A percentile compares a stretch with the other conserved stretches of the same genome.
Conservation (phyloP, 768 basidiomycete genomes). For the Pleurotus sapidus region DNA sequence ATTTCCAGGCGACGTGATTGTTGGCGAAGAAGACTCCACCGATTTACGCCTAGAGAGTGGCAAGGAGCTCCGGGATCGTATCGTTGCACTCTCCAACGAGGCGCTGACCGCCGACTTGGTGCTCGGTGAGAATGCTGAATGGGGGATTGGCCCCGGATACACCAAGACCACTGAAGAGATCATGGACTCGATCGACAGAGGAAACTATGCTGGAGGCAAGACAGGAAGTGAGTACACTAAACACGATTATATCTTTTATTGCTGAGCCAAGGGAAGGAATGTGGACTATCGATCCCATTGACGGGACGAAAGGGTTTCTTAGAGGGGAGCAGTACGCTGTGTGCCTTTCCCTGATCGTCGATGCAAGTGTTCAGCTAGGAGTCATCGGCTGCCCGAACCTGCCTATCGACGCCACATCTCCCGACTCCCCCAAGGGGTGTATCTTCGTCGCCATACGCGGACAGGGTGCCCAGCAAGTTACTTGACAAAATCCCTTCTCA, state of each 20-base stretch:
- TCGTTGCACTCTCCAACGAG: slow-evolving; percentile 82
- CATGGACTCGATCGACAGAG: slow-evolving; percentile 86
- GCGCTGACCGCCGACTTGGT: slow-evolving; percentile 55
- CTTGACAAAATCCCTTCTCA: not conserved
- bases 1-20: slow-evolving; percentile 85
- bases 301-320: slow-evolving; percentile 92
- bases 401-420: slow-evolving; percentile 48
- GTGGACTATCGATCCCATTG: slow-evolving; percentile 89
- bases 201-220: slow-evolving; percentile 68
- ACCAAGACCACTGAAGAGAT: slow-evolving; percentile 53
- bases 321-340: slow-evolving; percentile 93
- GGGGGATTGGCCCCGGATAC: slow-evolving; percentile 70
- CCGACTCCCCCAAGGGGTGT: slow-evolving; percentile 67
- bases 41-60: slow-evolving; percentile 59
- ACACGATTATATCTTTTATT: slow-evolving; percentile 1
- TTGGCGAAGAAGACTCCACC: slow-evolving; percentile 92
- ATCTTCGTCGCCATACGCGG: slow-evolving; percentile 87
- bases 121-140: slow-evolving; percentile 57
- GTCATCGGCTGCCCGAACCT: slow-evolving; percentile 95
- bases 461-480: slow-evolving; percentile 77
- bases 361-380: slow-evolving; percentile 76
- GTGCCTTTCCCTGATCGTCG: slow-evolving; percentile 80
- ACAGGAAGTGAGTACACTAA: slow-evolving; percentile 58
- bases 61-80: slow-evolving; percentile 51
- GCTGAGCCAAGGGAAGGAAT: slow-evolving; percentile 45